Conservation (phyloP, 768 basidiomycete genomes). For the Gloeostereum incarnatum region DNA sequence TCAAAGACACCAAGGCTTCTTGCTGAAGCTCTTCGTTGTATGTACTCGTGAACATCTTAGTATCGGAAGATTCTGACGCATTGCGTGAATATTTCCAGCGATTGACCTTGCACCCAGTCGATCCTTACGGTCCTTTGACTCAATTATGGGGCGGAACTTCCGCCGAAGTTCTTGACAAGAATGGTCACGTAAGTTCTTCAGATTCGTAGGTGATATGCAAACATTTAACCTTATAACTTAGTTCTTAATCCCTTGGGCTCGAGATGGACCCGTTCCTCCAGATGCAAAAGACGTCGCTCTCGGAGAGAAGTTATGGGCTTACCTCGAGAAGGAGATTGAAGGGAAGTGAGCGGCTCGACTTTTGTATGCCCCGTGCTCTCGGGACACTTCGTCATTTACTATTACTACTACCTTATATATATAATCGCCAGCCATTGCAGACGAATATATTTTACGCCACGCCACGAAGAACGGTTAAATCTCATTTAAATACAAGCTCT, state of each 20-base stretch:
- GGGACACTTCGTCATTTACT: too few relatives aligned
- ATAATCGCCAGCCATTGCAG: too few relatives aligned
- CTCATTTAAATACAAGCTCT: too few relatives aligned
- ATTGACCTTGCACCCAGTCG: slow-evolving; percentile 16
- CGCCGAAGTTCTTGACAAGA: slow-evolving; percentile 23
- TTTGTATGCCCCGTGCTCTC: too few relatives aligned
- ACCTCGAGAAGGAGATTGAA: slow-evolving; percentile 21
- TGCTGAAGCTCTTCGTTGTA: slow-evolving; percentile 10
- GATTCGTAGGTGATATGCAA: too few relatives aligned
- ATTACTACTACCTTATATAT: too few relatives aligned
- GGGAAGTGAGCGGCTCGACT: too few relatives aligned
- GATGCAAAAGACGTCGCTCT: slow-evolving; percentile 10
- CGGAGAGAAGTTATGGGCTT: slow-evolving; percentile 16
- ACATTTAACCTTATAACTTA: too few relatives aligned
- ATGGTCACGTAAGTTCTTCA: slow-evolving; percentile 36
- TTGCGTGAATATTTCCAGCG: slow-evolving; percentile 13
- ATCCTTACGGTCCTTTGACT: slow-evolving; percentile 27
- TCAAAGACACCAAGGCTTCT: slow-evolving; percentile 12
- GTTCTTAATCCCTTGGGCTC: slow-evolving; percentile 20
- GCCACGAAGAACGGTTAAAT: too few relatives aligned
- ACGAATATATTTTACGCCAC: too few relatives aligned
- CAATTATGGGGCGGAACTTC: slow-evolving; percentile 34
- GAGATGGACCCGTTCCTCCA: slow-evolving; percentile 10
- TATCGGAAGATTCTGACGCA: too few relatives aligned
- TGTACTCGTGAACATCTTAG: too few relatives aligned